Percentiles rank a stretch among this genome's conserved stretches.
Evolutionary conservation across 2,329 filamentous ascomycete genomes (phyloP).

Genomic region (Aspergillus viridinutans): DNA sequence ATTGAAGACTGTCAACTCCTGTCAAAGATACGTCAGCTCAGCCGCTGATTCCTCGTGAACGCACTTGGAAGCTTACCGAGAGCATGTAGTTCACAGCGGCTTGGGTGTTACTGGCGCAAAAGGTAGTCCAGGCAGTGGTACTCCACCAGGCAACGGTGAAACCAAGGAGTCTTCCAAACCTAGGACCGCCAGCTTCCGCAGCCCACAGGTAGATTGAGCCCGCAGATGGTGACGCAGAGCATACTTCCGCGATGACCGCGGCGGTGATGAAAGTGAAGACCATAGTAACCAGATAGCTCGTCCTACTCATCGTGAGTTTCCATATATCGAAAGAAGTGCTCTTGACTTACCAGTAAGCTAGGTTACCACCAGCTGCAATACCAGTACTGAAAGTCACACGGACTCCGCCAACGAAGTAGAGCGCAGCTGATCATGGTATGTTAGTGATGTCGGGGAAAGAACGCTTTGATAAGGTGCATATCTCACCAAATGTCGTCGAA

Average conservation of each 20-base stretch:
- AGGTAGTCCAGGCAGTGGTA: slow-evolving; percentile 59
- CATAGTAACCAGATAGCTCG: slow-evolving; percentile 57
- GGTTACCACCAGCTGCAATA: slow-evolving; percentile 57
- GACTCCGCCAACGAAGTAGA: slow-evolving; percentile 59
- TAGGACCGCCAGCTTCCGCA: slow-evolving; percentile 55
- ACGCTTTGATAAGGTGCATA: slow-evolving; percentile 16
- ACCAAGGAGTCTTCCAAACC: slow-evolving; percentile 53
- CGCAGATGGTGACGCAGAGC: slow-evolving; percentile 56
- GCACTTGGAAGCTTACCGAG: slow-evolving; percentile 33
- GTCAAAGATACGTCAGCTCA: slow-evolving; percentile 7
- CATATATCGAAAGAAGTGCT: background rate
- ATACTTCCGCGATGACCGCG: slow-evolving; percentile 58
- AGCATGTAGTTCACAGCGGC: slow-evolving; percentile 52
- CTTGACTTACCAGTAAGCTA: slow-evolving; percentile 53
- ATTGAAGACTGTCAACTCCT: slow-evolving; percentile 57
- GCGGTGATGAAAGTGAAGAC: slow-evolving; percentile 60
- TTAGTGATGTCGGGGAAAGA: slow-evolving; percentile 32
- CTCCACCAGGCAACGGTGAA: slow-evolving; percentile 64
- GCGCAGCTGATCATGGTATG: slow-evolving; percentile 44
- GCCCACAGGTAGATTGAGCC: slow-evolving; percentile 61
- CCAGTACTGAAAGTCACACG: slow-evolving; percentile 60
- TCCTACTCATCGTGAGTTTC: slow-evolving; percentile 38
- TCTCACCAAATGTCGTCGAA: slow-evolving; percentile 54
- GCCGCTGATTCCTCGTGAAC: background rate
- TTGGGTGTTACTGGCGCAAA: slow-evolving; percentile 54